Percentiles rank a stretch among this genome's conserved stretches.
Conservation (phyloP, 2,329 filamentous ascomycete species). For the Coleophoma eucalyptorum region DNA sequence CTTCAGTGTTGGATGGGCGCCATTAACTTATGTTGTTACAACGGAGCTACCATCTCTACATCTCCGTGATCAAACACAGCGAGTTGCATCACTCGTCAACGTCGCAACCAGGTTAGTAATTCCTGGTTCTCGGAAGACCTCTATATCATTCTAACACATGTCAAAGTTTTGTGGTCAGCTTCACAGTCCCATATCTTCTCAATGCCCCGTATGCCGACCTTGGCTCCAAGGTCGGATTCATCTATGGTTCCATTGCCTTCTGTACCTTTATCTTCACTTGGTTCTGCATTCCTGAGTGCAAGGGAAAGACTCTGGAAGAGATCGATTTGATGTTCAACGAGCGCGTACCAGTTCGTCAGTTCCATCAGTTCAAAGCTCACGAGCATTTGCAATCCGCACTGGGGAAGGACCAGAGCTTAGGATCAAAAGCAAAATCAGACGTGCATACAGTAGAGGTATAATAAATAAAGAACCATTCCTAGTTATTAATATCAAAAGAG, state of each 20-base stretch:
- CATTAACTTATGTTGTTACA: slow-evolving; percentile 15
- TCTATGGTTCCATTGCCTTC: slow-evolving; percentile 9
- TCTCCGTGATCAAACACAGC: slow-evolving; percentile 1
- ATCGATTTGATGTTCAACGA: slow-evolving; percentile 26
- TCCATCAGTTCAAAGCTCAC: not conserved
- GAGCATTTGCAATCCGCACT: too few species aligned
- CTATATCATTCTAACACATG: too few species aligned
- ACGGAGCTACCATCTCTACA: slow-evolving; percentile 16
- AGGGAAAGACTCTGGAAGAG: slow-evolving; percentile 16
- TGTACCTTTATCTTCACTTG: slow-evolving; percentile 4
- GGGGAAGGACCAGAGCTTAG: too few species aligned
- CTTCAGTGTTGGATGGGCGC: not conserved
- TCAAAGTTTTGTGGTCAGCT: slow-evolving; percentile 12
- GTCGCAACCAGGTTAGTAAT: not conserved
- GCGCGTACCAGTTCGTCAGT: not conserved
- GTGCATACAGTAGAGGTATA: too few species aligned
- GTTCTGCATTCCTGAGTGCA: slow-evolving; percentile 14
- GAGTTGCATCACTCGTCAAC: slow-evolving; percentile 1
- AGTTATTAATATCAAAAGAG: too few species aligned
- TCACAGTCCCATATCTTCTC: slow-evolving; percentile 15
- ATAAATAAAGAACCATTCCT: too few species aligned
- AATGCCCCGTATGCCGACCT: slow-evolving; percentile 6
- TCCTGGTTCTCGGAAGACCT: too few species aligned
- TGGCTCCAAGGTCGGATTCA: slow-evolving; percentile 9
- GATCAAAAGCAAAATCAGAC: too few species aligned